A percentile compares a stretch with the other conserved stretches of the same genome.
Conservation (phyloP, 768 basidiomycete species). For the Russula earlei region DNA sequence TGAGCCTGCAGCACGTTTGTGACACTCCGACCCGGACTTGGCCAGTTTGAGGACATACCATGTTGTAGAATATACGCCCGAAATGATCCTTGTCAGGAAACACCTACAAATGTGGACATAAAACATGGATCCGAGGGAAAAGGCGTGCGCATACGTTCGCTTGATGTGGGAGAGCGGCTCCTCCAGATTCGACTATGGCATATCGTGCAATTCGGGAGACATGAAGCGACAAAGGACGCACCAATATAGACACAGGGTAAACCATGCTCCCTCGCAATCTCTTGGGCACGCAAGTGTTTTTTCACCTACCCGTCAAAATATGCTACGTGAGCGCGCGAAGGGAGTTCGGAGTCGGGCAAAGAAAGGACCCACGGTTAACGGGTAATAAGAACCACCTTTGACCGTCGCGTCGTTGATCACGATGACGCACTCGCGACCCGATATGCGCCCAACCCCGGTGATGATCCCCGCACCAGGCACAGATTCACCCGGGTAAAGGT, state of each 20-base stretch:
- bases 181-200: slow-evolving; percentile 78
- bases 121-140: neutral
- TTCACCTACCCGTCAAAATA: slow-evolving; percentile 50
- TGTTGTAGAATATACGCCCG: slow-evolving; percentile 94
- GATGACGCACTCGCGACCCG: slow-evolving; percentile 76
- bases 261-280: slow-evolving; percentile 85
- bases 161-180: slow-evolving; percentile 86
- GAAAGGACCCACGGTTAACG: slow-evolving; percentile 50
- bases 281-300: slow-evolving; percentile 91
- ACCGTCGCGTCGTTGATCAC: slow-evolving; percentile 94
- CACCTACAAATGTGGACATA: slow-evolving; percentile 33
- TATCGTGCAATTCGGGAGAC: neutral
- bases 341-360: neutral
- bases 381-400: slow-evolving; percentile 89
- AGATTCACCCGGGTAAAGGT: slow-evolving; percentile 64
- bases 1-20: slow-evolving; percentile 46
- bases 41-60: slow-evolving; percentile 41
- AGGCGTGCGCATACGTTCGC: slow-evolving; percentile 48
- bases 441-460: slow-evolving; percentile 64
- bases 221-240: slow-evolving; percentile 30
- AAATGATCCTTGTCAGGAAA: slow-evolving; percentile 96
- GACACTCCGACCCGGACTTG: neutral
- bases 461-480: slow-evolving; percentile 89
- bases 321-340: neutral
- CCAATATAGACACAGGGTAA: slow-evolving; percentile 90